Evolutionary conservation across 2,329 filamentous ascomycete genomes (phyloP).

Genomic region (Colletotrichum graminicola): DNA sequence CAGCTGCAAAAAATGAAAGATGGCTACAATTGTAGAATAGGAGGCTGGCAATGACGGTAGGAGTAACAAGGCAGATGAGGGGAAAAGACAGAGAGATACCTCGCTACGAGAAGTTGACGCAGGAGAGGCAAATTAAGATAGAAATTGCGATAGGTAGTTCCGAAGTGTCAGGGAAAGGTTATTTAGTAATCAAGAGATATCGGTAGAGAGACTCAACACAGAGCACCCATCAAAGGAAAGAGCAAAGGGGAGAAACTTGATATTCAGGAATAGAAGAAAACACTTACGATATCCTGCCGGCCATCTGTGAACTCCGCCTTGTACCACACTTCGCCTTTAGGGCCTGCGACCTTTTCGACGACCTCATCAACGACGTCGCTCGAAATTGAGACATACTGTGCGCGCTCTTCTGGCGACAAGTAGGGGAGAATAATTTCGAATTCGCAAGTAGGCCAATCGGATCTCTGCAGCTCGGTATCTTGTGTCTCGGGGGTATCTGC

Average conservation of each 20-base stretch:
- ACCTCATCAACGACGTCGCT: conserved; percentile 57
- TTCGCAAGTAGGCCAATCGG: conserved; percentile 1
- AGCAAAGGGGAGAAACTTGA: neutral
- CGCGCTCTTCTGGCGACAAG: conserved; percentile 46
- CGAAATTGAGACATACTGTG: conserved; percentile 49
- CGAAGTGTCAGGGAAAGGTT: neutral
- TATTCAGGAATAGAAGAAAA: neutral
- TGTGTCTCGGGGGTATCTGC: neutral
- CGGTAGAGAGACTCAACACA: too few species aligned
- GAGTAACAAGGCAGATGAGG: neutral
- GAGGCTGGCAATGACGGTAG: neutral
- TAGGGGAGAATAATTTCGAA: conserved; percentile 51
- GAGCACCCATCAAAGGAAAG: neutral
- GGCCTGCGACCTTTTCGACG: conserved; percentile 47
- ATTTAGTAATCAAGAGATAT: neutral
- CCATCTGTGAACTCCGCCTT: conserved; percentile 62
- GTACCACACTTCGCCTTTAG: conserved; percentile 48
- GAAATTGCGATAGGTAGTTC: neutral
- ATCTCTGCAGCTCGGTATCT: neutral
- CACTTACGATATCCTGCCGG: conserved; percentile 59
- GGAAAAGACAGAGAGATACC: too few species aligned
- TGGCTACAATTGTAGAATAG: neutral
- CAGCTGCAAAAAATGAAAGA: neutral
- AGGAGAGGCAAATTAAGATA: neutral
- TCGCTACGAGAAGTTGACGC: neutral